Conservation (phyloP, 331 rosid species). For the Rhamnella rubrinervis region DNA sequence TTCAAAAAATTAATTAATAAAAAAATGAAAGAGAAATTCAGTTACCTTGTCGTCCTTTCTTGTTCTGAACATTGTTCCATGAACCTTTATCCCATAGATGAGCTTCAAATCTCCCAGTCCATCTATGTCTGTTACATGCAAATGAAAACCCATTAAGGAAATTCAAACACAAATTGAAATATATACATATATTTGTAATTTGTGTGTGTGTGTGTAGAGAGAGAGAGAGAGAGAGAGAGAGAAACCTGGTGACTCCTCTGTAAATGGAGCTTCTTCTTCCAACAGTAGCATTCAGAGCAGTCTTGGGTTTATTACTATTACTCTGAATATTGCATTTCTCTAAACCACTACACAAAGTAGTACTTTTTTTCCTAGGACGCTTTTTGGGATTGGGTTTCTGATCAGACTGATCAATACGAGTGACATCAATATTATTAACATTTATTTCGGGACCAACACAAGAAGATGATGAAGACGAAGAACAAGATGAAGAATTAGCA, state of each 20-base stretch:
- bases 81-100: constrained; percentile 93
- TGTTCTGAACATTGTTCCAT: constrained; percentile 82
- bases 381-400: constrained; percentile 32
- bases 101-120: constrained; percentile 99
- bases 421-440: neutral
- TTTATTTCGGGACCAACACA: constrained; percentile 37
- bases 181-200: too few species aligned
- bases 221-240: constrained; percentile 3
- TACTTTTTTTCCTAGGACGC: constrained; percentile 23
- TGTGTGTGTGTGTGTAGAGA: neutral
- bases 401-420: constrained; percentile 3
- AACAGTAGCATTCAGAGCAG: neutral
- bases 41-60: constrained; percentile 91
- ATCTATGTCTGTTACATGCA: constrained; percentile 83
- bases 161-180: neutral
- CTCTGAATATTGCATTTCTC: constrained; percentile 24
- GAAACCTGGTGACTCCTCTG: constrained; percentile 95
- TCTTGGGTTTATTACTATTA: too few species aligned
- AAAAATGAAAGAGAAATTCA: neutral
- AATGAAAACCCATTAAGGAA: constrained; percentile 20
- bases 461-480: constrained; percentile 61
- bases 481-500: constrained; percentile 26
- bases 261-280: constrained; percentile 77
- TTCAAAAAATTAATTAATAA: neutral
- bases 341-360: neutral